phyloP scores from a whole-genome alignment of 257 asterid species.

The Solanum sparsipilum region DNA sequence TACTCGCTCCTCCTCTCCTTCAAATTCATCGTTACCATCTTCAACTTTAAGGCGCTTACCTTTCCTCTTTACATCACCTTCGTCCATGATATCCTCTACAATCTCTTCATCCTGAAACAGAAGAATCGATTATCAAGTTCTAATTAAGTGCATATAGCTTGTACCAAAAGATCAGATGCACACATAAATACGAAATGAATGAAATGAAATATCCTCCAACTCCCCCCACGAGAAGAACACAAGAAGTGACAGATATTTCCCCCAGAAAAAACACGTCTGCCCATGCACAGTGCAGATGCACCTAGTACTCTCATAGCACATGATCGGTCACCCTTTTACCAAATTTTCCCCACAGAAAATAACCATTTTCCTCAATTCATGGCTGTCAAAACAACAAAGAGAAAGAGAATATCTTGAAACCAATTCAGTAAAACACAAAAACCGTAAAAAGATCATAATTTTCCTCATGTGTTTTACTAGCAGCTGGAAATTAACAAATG shows the following conservation, averaged over 20 bases:
- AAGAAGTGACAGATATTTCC: not conserved
- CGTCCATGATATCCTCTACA: not conserved
- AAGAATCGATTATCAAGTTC: not conserved
- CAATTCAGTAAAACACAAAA: not conserved
- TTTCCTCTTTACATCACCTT: not conserved
- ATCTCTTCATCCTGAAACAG: not conserved
- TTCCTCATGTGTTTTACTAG: not conserved
- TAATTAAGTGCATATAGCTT: not conserved
- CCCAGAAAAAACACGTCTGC: not conserved
- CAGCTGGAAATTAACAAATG: not conserved
- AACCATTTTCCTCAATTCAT: not conserved
- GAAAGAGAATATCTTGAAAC: not conserved
- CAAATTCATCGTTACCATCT: not conserved
- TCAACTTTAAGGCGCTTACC: not conserved
- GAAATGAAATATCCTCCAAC: not conserved
- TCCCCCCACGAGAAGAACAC: not conserved
- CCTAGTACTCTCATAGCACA: not conserved
- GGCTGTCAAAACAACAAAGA: not conserved
- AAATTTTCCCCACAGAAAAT: not conserved
- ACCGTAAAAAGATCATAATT: not conserved
- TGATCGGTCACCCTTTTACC: not conserved
- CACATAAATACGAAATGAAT: not conserved
- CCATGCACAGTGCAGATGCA: not conserved
- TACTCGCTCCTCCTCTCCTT: slow-evolving; percentile 6
- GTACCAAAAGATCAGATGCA: not conserved